Percentiles rank a stretch among this genome's conserved stretches.
Conservation (phyloP, 164 flowering plant species). For the Sedum album region DNA sequence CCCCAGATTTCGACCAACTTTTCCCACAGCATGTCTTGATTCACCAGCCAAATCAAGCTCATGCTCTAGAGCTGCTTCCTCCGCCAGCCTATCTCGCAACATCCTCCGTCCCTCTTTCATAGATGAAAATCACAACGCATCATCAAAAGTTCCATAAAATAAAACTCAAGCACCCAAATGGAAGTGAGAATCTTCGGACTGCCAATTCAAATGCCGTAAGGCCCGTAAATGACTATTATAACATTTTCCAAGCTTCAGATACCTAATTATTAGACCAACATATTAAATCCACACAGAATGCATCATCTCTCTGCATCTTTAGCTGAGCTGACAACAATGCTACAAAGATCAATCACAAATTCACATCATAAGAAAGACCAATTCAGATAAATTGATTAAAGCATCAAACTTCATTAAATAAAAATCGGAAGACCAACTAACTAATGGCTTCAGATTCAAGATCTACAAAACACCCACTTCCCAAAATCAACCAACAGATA, state of each 20-base stretch:
- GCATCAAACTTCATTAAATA: not conserved
- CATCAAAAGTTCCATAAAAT: not conserved
- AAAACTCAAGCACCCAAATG: not conserved
- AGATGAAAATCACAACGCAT: not conserved
- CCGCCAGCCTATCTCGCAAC: slow-evolving; percentile 21
- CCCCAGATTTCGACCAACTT: slow-evolving; percentile 55
- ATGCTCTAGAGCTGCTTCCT: slow-evolving; percentile 35
- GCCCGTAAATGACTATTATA: not conserved
- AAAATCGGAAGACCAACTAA: not conserved
- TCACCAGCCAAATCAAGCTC: slow-evolving; percentile 53
- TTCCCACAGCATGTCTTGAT: slow-evolving; percentile 59
- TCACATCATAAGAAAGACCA: not conserved
- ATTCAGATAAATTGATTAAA: not conserved
- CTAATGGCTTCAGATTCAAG: not conserved
- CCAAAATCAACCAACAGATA: not conserved
- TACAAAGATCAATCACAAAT: not conserved
- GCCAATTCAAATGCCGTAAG: not conserved
- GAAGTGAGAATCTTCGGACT: not conserved
- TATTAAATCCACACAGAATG: not conserved
- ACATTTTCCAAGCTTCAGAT: slow-evolving; percentile 1
- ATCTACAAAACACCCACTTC: not conserved
- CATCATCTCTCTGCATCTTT: not conserved
- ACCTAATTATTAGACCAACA: not conserved
- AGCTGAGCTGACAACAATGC: not conserved
- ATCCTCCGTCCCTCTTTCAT: slow-evolving; percentile 14